Evolutionary conservation across 176 grass and related monocot genomes (phyloP).

Genomic region (Ensete ventricosum): DNA sequence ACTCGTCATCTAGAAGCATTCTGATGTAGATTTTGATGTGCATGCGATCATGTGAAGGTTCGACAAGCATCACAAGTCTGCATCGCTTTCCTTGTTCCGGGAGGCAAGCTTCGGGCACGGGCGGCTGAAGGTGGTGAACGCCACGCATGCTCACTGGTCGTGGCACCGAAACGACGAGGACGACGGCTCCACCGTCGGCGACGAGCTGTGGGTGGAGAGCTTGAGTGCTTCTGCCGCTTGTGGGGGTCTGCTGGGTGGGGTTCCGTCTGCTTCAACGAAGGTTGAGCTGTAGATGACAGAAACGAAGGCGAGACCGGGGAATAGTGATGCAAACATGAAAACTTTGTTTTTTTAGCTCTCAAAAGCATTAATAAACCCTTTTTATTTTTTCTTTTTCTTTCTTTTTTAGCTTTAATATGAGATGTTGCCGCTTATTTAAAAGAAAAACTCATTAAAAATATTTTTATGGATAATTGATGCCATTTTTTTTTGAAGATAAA

Average conservation of each 20-base stretch:
- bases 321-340: no score
- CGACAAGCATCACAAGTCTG: slow-evolving; percentile 52
- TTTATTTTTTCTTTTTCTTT: neutral
- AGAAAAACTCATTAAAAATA: no score
- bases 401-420: no score
- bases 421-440: no score
- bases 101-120: slow-evolving; percentile 95
- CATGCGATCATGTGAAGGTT: slow-evolving; percentile 28
- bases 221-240: slow-evolving; percentile 31
- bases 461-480: no score
- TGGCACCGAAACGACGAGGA: slow-evolving; percentile 89
- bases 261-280: neutral
- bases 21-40: neutral
- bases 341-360: no score
- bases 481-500: no score
- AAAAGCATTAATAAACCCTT: neutral
- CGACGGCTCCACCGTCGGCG: slow-evolving; percentile 39
- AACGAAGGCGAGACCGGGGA: no score
- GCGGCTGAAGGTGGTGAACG: slow-evolving; percentile 51
- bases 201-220: slow-evolving; percentile 67
- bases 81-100: slow-evolving; percentile 37
- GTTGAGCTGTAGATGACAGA: slow-evolving; percentile 30
- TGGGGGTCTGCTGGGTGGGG: neutral
- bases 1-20: neutral
- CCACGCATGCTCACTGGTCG: slow-evolving; percentile 59